A percentile compares a stretch with the other conserved stretches of the same genome.
These are phyloP conservation scores for Rubus idaeus DNA, from an alignment of 306 rosid species.

Conservation along the genomic window DNA sequence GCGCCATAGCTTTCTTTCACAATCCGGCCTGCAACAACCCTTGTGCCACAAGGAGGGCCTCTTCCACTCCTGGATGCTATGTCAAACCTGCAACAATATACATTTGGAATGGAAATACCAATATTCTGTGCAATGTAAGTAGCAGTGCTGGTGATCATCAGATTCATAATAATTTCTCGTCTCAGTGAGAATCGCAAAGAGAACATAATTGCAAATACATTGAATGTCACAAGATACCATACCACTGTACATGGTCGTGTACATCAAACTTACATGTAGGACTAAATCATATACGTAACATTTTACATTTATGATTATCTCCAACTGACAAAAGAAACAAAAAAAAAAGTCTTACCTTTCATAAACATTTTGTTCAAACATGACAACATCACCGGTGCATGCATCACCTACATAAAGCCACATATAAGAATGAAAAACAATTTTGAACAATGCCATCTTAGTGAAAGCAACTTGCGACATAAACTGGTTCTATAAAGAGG, in stretches of 20 bases:
- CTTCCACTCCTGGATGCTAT: slow-evolving; percentile 66
- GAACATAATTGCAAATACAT: neutral
- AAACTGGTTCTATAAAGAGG: neutral
- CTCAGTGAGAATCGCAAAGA: neutral
- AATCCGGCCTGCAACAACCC: slow-evolving; percentile 78
- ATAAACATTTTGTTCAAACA: slow-evolving; percentile 88
- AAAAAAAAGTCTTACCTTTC: slow-evolving; percentile 56
- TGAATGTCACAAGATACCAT: neutral
- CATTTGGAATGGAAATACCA: slow-evolving; percentile 8
- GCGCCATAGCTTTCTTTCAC: slow-evolving; percentile 92
- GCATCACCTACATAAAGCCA: slow-evolving; percentile 78
- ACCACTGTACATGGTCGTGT: neutral
- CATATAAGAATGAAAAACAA: neutral
- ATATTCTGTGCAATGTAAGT: neutral
- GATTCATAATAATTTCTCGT: neutral
- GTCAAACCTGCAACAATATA: slow-evolving; percentile 53
- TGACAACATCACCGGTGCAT: slow-evolving; percentile 82
- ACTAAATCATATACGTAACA: slow-evolving; percentile 7
- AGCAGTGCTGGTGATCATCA: neutral
- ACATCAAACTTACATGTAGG: slow-evolving; percentile 13
- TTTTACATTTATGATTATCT: neutral
- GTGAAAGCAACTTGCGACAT: slow-evolving; percentile 3
- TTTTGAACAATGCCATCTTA: neutral
- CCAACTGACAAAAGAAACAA: slow-evolving; percentile 8
- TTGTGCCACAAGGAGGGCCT: slow-evolving; percentile 78